A percentile compares a stretch with the other conserved stretches of the same genome.
phyloP scores from a whole-genome alignment of 164 flowering plant species.

The Sedum album region DNA sequence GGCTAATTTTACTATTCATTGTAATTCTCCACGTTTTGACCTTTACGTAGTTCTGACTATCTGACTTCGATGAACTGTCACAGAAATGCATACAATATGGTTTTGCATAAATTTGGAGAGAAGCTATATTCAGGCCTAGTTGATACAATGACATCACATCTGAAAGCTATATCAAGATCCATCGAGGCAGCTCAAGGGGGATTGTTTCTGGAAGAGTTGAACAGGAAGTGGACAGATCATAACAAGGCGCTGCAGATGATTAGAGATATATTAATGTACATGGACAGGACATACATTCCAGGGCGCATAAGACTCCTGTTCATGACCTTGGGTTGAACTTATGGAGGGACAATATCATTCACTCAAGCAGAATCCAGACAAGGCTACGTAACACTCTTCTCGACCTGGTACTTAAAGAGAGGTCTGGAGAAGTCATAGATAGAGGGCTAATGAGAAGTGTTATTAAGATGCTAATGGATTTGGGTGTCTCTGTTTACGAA shows the following conservation, averaged over 20 bases:
- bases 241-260: slow-evolving; percentile 84
- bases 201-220: slow-evolving; percentile 76
- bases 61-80: slow-evolving; percentile 14
- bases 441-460: slow-evolving; percentile 74
- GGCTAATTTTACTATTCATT: neutral
- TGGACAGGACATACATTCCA: slow-evolving; percentile 91
- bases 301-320: slow-evolving; percentile 73
- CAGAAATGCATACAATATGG: slow-evolving; percentile 98
- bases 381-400: slow-evolving; percentile 66
- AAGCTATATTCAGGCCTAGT: slow-evolving; percentile 85
- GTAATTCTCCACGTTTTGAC: neutral
- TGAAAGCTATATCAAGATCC: slow-evolving; percentile 61
- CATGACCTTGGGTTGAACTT: slow-evolving; percentile 80
- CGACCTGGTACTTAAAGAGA: slow-evolving; percentile 58
- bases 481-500: slow-evolving; percentile 71
- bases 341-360: slow-evolving; percentile 78
- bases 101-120: slow-evolving; percentile 88
- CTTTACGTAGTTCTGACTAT: neutral
- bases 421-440: slow-evolving; percentile 76
- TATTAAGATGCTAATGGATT: slow-evolving; percentile 77
- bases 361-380: slow-evolving; percentile 55
- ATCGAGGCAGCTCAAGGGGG: slow-evolving; percentile 78
- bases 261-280: slow-evolving; percentile 91
- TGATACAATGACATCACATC: slow-evolving; percentile 65
- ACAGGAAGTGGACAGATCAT: slow-evolving; percentile 82